Percentiles rank a stretch among this genome's conserved stretches.
These are phyloP conservation scores for Pythium scleroteichum DNA, from an alignment of 352 stramenopile species.

Conservation along the genomic window DNA sequence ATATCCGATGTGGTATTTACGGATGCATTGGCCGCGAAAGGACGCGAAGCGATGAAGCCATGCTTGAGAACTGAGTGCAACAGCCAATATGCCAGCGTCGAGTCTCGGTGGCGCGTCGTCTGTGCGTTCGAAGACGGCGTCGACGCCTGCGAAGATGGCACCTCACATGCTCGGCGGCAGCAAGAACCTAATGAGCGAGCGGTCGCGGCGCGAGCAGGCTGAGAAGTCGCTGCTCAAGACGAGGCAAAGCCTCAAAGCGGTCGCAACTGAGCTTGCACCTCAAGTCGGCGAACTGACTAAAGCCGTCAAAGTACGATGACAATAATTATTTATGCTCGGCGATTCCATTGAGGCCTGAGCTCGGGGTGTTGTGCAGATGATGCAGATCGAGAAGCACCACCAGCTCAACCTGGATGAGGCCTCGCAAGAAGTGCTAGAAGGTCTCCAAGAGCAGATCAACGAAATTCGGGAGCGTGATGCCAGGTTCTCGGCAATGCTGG, in stretches of 20 bases:
- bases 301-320: conserved; percentile 45
- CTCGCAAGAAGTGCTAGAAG: conserved; percentile 56
- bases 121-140: conserved; percentile 9
- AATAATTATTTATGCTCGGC: too few species aligned
- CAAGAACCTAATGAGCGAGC: conserved; percentile 64
- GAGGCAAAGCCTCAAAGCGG: conserved; percentile 34
- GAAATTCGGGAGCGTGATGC: conserved; percentile 39
- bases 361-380: conserved; percentile 28
- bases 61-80: too few species aligned
- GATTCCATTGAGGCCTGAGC: not conserved
- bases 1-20: conserved; percentile 1
- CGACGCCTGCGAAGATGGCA: conserved; percentile 10
- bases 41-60: not conserved
- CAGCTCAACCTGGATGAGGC: conserved; percentile 59
- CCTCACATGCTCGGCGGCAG: conserved; percentile 65
- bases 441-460: conserved; percentile 56
- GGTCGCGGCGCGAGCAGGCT: conserved; percentile 52
- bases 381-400: conserved; percentile 59
- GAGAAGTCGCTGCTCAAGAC: conserved; percentile 46
- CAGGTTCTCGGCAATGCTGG: conserved; percentile 30
- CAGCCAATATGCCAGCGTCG: conserved; percentile 9
- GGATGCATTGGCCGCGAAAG: not conserved
- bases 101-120: conserved; percentile 10
- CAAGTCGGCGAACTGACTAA: conserved; percentile 49
- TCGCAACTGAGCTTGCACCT: conserved; percentile 44